A percentile compares a stretch with the other conserved stretches of the same genome.
Conservation (phyloP, 2,329 filamentous ascomycete species). For the Albifimbria verrucaria region DNA sequence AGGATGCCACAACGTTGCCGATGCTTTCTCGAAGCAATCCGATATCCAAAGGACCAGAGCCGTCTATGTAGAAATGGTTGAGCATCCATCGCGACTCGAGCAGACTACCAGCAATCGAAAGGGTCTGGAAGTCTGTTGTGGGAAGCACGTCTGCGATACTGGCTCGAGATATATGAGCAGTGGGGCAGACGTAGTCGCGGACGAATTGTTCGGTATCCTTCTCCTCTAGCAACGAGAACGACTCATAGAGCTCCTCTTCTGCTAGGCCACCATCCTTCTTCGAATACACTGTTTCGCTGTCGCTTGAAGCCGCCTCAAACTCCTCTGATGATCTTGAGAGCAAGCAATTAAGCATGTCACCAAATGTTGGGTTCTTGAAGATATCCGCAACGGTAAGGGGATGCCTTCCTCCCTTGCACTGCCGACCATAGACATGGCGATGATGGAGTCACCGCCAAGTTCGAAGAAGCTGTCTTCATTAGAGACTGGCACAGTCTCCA, state of each 20-base stretch:
- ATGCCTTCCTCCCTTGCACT: constrained; percentile 11
- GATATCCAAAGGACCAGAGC: neutral
- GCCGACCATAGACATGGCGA: constrained; percentile 18
- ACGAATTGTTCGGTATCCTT: constrained; percentile 6
- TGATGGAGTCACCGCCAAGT: constrained; percentile 14
- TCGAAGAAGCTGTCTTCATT: constrained; percentile 15
- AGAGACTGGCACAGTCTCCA: constrained; percentile 4
- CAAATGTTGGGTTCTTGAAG: constrained; percentile 13
- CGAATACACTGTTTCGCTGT: constrained; percentile 5
- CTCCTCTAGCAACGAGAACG: constrained; percentile 1
- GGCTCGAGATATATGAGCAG: constrained; percentile 14
- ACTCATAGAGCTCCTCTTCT: constrained; percentile 2
- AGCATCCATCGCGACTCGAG: constrained; percentile 17
- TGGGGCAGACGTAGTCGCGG: constrained; percentile 11
- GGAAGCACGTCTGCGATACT: constrained; percentile 17
- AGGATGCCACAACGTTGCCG: constrained; percentile 1
- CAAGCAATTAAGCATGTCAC: constrained; percentile 3
- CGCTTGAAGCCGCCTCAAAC: constrained; percentile 3
- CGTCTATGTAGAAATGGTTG: constrained; percentile 4
- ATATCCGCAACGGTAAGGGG: constrained; percentile 16
- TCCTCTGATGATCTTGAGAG: neutral
- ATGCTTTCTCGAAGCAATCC: constrained; percentile 1
- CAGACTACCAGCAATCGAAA: constrained; percentile 10
- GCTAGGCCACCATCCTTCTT: constrained; percentile 1
- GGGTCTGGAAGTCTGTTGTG: constrained; percentile 16